A percentile compares a stretch with the other conserved stretches of the same genome.
These are phyloP conservation scores for Lepidium sativum DNA, from an alignment of 345 rosid genomes.

Conservation along the genomic window DNA sequence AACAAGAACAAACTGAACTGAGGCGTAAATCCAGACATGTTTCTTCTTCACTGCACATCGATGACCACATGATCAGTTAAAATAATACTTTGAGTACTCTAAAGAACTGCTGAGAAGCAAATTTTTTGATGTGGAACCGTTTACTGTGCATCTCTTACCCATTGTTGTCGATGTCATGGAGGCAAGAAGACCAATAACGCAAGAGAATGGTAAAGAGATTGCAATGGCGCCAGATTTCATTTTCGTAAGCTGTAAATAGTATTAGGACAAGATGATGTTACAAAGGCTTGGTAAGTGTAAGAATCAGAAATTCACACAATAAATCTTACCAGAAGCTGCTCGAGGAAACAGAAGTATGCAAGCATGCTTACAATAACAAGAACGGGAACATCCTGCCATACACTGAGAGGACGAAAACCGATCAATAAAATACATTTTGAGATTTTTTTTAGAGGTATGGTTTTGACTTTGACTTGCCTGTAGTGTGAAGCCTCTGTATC, in stretches of 20 bases:
- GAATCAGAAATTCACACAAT: not conserved
- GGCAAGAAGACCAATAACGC: slow-evolving; percentile 85
- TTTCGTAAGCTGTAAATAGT: slow-evolving; percentile 43
- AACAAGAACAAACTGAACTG: slow-evolving; percentile 60
- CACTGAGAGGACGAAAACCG: slow-evolving; percentile 35
- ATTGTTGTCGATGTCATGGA: slow-evolving; percentile 87
- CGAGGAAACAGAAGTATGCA: slow-evolving; percentile 92
- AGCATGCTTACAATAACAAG: slow-evolving; percentile 96
- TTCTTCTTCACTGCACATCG: slow-evolving; percentile 46
- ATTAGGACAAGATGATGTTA: slow-evolving; percentile 4
- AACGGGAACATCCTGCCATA: slow-evolving; percentile 94
- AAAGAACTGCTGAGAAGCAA: not conserved
- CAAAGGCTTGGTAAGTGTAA: not conserved
- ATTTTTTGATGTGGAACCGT: not conserved
- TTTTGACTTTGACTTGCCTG: slow-evolving; percentile 45
- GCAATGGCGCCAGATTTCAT: slow-evolving; percentile 87
- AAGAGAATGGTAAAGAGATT: slow-evolving; percentile 90
- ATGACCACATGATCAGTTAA: not conserved
- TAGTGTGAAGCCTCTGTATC: slow-evolving; percentile 28
- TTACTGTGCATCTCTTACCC: slow-evolving; percentile 40
- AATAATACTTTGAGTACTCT: not conserved
- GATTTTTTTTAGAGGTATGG: not conserved
- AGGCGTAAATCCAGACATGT: slow-evolving; percentile 68
- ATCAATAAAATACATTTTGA: not conserved
- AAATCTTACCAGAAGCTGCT: slow-evolving; percentile 81